These are phyloP conservation scores for Diplosphaera chodatii DNA, from an alignment of 139 green algal species.

Conservation along the genomic window DNA sequence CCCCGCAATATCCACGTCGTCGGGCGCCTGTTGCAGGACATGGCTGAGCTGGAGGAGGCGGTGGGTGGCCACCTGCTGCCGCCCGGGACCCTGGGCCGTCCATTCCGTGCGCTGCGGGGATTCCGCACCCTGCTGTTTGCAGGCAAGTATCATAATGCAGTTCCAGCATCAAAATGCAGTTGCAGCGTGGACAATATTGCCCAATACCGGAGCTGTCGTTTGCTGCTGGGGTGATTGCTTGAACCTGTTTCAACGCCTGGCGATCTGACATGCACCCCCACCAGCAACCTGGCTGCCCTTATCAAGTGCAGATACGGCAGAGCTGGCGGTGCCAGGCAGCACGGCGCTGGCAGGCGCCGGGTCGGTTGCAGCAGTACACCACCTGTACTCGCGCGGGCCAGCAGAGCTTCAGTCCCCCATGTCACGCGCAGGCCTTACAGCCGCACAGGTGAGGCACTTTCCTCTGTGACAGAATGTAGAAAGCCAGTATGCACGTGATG, in stretches of 20 bases:
- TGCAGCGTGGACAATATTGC: too few species aligned
- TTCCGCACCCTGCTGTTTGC: conserved; percentile 66
- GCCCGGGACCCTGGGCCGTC: conserved; percentile 57
- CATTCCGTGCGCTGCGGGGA: conserved; percentile 52
- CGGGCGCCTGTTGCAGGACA: too few species aligned
- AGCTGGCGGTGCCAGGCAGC: not conserved
- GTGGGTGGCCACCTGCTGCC: conserved; percentile 67
- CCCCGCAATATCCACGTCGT: too few species aligned
- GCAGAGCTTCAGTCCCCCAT: conserved; percentile 64
- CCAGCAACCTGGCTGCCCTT: too few species aligned
- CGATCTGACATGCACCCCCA: too few species aligned
- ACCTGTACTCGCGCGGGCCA: conserved; percentile 76
- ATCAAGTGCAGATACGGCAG: not conserved
- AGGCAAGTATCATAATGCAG: not conserved
- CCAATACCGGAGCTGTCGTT: too few species aligned
- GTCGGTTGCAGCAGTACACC: conserved; percentile 61
- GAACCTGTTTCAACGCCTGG: too few species aligned
- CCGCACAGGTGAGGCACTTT: conserved; percentile 30
- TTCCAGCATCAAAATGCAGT: conserved; percentile 18
- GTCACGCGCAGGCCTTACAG: conserved; percentile 54
- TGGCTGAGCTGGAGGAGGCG: conserved; percentile 77
- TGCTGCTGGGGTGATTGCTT: too few species aligned
- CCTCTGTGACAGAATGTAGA: too few species aligned
- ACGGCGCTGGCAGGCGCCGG: conserved; percentile 62
- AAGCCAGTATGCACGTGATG: not conserved